Evolutionary conservation across 2,329 filamentous ascomycete genomes (phyloP).

Genomic region (Colletotrichum sp.): DNA sequence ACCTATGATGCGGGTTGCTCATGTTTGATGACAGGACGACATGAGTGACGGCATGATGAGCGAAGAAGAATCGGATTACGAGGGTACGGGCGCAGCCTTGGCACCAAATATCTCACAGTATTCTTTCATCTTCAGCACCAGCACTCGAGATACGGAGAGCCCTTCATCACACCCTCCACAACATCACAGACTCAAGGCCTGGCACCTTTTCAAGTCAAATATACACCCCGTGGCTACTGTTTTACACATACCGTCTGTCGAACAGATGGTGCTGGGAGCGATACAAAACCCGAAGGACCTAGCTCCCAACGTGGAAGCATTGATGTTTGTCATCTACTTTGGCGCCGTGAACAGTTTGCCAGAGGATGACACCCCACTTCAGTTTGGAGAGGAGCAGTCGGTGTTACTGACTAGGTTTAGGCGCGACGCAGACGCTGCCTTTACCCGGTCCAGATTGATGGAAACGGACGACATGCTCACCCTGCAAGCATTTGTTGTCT

Average conservation of each 20-base stretch:
- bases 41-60: not conserved
- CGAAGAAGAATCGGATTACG: not conserved
- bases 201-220: not conserved
- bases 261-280: not conserved
- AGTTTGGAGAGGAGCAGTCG: not conserved
- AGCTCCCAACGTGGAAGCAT: not conserved
- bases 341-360: not conserved
- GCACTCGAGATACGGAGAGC: not conserved
- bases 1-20: not conserved
- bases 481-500: not conserved
- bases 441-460: not conserved
- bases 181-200: not conserved
- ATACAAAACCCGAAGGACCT: not conserved
- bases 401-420: not conserved
- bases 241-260: not conserved
- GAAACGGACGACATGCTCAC: not conserved
- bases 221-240: not conserved
- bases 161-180: not conserved
- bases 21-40: not conserved
- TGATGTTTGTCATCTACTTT: not conserved
- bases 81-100: not conserved
- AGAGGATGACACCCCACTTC: not conserved
- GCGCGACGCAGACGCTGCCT: not conserved
- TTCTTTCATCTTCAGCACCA: not conserved
- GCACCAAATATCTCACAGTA: not conserved